phyloP scores from a whole-genome alignment of 805 yeast species.

The Brettanomyces naardenensis region DNA sequence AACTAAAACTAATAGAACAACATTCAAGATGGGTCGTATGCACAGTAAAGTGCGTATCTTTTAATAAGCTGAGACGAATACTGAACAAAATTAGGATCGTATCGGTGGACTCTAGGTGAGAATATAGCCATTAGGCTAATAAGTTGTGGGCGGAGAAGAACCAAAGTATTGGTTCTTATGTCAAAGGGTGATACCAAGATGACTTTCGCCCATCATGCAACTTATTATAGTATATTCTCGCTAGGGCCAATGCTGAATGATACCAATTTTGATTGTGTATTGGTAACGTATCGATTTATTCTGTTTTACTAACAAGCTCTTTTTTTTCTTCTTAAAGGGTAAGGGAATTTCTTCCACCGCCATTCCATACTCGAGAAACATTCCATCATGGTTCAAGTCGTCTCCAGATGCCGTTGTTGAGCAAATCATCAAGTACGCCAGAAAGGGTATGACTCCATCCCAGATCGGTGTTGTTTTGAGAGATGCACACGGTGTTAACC shows the following conservation, averaged over 20 bases:
- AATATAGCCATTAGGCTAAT: too few relatives aligned
- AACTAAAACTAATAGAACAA: neutral
- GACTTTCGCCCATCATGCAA: too few relatives aligned
- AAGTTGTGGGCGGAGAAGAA: too few relatives aligned
- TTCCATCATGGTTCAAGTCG: conserved; percentile 99
- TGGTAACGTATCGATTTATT: conserved; percentile 23
- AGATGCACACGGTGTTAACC: conserved; percentile 99
- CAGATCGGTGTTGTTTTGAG: conserved; percentile 99
- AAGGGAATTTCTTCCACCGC: conserved; percentile 99
- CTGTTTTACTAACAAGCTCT: conserved; percentile 25
- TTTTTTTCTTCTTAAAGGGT: conserved; percentile 49
- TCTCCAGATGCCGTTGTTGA: conserved; percentile 93
- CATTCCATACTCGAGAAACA: conserved; percentile 97
- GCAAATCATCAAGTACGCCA: conserved; percentile 98
- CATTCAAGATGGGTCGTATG: conserved; percentile 97
- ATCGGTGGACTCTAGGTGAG: conserved; percentile 17
- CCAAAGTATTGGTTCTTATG: too few relatives aligned
- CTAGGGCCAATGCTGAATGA: conserved; percentile 30
- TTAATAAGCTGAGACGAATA: conserved; percentile 10
- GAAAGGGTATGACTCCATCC: conserved; percentile 99
- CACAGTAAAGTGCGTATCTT: conserved; percentile 86
- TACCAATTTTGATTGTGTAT: conserved; percentile 37
- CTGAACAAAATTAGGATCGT: conserved; percentile 26
- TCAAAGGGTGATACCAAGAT: conserved; percentile 1
- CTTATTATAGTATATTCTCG: too few relatives aligned